Base-by-base conservation (phyloP, 306 rosid species). In the Betula pendula region DNA sequence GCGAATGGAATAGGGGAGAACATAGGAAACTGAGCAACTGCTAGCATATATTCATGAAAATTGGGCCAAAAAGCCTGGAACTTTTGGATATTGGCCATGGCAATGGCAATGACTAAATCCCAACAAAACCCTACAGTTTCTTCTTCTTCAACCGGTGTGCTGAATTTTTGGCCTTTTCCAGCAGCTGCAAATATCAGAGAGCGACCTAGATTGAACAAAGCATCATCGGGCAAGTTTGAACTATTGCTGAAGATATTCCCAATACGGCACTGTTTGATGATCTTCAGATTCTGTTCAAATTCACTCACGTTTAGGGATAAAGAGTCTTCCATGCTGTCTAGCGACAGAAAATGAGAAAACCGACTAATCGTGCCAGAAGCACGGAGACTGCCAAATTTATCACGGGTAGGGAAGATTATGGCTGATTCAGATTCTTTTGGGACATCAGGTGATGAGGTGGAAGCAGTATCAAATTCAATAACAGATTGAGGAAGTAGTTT, bases 91-190 rank as follows among this genome's bases (percentile, higher is more conserved):
- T 92, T 95, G 59, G 92, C 84, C 73, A 86, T 19, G 12, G 88
- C 33, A 71, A 92, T 72, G 45, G 90, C 84, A 58, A 85, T 79
- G 58, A 95, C 84, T 79, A 95, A 75, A 80, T 95, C 99, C 99
- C 99, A 95, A 80, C 97, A 95, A 52, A 92, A 92, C 29, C 85
- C 96, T 58, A 95, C 89, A 2, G 97, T 87, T 85, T 92, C 99
- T 83, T 95, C 97, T 85, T 95, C 97, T 76, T 95, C 99, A 63
- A 88, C 74, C 0, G 93, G 84, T n/a, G 97, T 92, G 86, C 92
- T 92, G 45, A 92, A 92, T 80, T 95, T 95, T 53, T 95, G 97
- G 33, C 97, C 97, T 87, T 91, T 92, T 63, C 99, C 97, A 8
- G 99, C 99, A 14, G 99, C 91, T 12, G 97, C 85, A 75, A 87